Percentiles rank a stretch among this genome's conserved stretches.
Evolutionary conservation across 2,329 filamentous ascomycete genomes (phyloP).

Genomic region (Alternaria atra): DNA sequence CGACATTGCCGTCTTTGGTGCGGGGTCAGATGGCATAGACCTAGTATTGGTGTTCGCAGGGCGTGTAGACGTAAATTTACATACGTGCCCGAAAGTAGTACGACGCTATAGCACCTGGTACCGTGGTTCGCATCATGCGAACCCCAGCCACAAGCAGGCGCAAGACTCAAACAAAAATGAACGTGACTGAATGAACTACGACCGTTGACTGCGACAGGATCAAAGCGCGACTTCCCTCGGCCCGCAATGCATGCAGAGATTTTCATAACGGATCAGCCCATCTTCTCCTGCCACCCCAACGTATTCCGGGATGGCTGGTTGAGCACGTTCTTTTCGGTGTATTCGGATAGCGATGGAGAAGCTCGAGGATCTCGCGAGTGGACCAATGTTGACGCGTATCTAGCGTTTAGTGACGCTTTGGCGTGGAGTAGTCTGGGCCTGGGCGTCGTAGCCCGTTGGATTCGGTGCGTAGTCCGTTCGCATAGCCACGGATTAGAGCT

Average conservation of each 20-base stretch:
- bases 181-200: conserved; percentile 9
- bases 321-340: conserved; percentile 26
- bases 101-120: conserved; percentile 12
- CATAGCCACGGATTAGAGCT: conserved; percentile 11
- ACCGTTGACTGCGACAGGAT: conserved; percentile 14
- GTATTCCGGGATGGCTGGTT: conserved; percentile 21
- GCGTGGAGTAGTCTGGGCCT: conserved; percentile 13
- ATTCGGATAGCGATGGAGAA: conserved; percentile 23
- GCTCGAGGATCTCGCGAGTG: conserved; percentile 16
- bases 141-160: conserved; percentile 15
- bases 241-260: conserved; percentile 35
- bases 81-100: conserved; percentile 5
- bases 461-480: conserved; percentile 24
- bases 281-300: conserved; percentile 21
- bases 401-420: conserved; percentile 13
- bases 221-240: conserved; percentile 28
- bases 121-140: conserved; percentile 20
- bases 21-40: conserved; percentile 11
- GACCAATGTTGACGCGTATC: conserved; percentile 29
- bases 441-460: conserved; percentile 23
- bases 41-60: conserved; percentile 7
- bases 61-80: conserved; percentile 8
- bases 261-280: conserved; percentile 29
- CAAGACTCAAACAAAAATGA: conserved; percentile 5
- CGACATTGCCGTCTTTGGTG: conserved; percentile 12